Conservation (phyloP, 306 rosid genomes). For the Ceratonia siliqua region DNA sequence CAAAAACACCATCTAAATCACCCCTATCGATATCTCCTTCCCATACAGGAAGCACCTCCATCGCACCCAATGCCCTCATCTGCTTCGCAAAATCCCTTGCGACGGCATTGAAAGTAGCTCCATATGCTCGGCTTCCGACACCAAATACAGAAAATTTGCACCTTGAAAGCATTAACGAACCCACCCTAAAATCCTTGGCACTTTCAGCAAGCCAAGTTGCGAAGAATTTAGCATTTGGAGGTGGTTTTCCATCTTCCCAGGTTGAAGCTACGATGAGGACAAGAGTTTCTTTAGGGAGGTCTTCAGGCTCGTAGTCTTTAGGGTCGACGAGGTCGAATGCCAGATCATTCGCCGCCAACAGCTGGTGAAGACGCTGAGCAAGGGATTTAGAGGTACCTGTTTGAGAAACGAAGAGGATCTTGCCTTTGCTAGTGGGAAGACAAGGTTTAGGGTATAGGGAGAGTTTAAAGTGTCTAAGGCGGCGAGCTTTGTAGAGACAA, state of each 20-base stretch:
- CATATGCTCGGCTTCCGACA: slow-evolving; percentile 81
- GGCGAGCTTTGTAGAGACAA: slow-evolving; percentile 83
- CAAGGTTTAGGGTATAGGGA: slow-evolving; percentile 35
- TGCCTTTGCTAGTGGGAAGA: slow-evolving; percentile 33
- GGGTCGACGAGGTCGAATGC: slow-evolving; percentile 65
- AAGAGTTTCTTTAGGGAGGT: slow-evolving; percentile 68
- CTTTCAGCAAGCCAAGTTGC: slow-evolving; percentile 86
- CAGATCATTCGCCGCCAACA: slow-evolving; percentile 51
- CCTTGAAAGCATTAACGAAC: slow-evolving; percentile 66
- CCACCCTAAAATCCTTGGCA: slow-evolving; percentile 79
- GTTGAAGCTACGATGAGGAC: slow-evolving; percentile 79
- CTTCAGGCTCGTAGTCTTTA: slow-evolving; percentile 79
- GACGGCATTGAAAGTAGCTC: slow-evolving; percentile 64
- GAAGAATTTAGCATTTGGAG: slow-evolving; percentile 58
- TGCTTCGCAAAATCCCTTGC: slow-evolving; percentile 57
- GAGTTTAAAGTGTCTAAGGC: slow-evolving; percentile 54
- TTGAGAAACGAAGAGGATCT: slow-evolving; percentile 74
- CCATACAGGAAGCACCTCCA: slow-evolving; percentile 64
- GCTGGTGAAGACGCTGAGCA: slow-evolving; percentile 66
- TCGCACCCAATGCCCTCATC: slow-evolving; percentile 72
- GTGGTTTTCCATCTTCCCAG: slow-evolving; percentile 86
- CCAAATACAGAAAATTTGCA: slow-evolving; percentile 78
- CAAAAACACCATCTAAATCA: slow-evolving; percentile 65
- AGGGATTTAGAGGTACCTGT: slow-evolving; percentile 82
- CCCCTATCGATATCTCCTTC: slow-evolving; percentile 81